These are phyloP conservation scores for Xylariaceae sp. DNA, from an alignment of 2,329 filamentous ascomycete genomes.

Conservation along the genomic window DNA sequence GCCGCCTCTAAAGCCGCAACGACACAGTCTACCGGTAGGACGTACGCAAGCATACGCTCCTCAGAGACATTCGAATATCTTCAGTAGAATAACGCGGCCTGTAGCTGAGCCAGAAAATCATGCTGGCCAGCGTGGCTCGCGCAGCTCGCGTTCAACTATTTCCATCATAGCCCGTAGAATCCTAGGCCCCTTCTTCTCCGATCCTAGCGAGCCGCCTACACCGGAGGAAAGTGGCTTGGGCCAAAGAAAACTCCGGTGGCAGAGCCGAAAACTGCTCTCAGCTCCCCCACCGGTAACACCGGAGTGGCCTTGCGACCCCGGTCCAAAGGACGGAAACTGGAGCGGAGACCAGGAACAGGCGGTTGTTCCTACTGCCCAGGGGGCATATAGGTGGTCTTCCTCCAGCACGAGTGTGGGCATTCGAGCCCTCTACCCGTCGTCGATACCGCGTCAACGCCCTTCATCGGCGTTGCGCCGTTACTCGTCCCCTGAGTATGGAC, in stretches of 20 bases:
- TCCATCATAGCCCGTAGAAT: slow-evolving; percentile 10
- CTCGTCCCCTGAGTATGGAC: slow-evolving; percentile 10
- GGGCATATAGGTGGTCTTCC: neutral
- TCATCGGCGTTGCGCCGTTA: neutral
- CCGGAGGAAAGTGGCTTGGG: neutral
- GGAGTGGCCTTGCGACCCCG: slow-evolving; percentile 3
- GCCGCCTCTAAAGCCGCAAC: neutral
- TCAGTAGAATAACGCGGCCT: neutral
- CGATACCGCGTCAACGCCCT: neutral
- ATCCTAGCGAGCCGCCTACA: slow-evolving; percentile 4
- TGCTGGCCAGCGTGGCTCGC: neutral
- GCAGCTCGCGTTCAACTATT: slow-evolving; percentile 8
- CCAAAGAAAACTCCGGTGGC: slow-evolving; percentile 9
- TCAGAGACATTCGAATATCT: neutral
- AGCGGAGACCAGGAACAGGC: neutral
- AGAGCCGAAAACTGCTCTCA: slow-evolving; percentile 9
- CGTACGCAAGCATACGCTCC: neutral
- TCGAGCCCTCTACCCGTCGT: slow-evolving; percentile 1
- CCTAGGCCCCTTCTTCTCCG: slow-evolving; percentile 14
- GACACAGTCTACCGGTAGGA: neutral
- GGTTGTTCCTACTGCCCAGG: neutral
- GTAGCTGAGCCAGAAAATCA: neutral
- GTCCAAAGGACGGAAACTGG: neutral
- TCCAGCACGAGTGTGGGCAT: slow-evolving; percentile 10
- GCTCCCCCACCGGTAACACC: slow-evolving; percentile 9